Conservation (phyloP, 2,329 filamentous ascomycete genomes). For the Endothia cerciana region DNA sequence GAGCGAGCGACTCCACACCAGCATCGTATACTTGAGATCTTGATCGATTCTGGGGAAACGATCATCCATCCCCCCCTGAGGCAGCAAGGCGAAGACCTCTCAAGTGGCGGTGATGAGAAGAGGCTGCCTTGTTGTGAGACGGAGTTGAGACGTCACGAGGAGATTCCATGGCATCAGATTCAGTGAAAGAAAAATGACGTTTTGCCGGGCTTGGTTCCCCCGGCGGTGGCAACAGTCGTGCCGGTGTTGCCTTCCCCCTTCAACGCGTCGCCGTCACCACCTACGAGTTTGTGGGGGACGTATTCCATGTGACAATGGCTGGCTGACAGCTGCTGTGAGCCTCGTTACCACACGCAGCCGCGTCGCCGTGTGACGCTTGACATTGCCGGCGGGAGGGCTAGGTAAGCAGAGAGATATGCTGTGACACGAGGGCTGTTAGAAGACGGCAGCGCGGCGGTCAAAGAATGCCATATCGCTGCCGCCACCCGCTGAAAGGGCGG, state of each 20-base stretch:
- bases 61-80: background rate
- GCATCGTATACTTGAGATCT: constrained; percentile 1
- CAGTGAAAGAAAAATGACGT: background rate
- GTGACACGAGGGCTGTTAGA: constrained; percentile 8
- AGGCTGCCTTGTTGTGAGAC: background rate
- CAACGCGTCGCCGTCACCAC: background rate
- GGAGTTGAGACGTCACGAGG: background rate
- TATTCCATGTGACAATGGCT: background rate
- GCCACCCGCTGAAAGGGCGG: background rate
- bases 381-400: constrained; percentile 20
- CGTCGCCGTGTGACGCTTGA: constrained; percentile 1
- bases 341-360: background rate
- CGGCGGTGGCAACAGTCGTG: background rate
- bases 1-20: constrained; percentile 1
- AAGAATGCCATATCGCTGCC: background rate
- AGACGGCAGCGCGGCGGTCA: background rate
- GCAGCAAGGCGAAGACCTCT: background rate
- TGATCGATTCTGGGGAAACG: constrained; percentile 1
- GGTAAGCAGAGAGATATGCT: background rate
- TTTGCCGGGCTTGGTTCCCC: background rate
- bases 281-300: background rate
- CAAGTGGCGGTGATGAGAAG: background rate
- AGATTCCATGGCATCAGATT: background rate
- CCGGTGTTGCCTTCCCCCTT: background rate
- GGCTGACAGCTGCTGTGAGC: constrained; percentile 15